A percentile compares a stretch with the other conserved stretches of the same genome.
Conservation (phyloP, 1,139 yeast species). For the Yamadazyma friedrichii region DNA sequence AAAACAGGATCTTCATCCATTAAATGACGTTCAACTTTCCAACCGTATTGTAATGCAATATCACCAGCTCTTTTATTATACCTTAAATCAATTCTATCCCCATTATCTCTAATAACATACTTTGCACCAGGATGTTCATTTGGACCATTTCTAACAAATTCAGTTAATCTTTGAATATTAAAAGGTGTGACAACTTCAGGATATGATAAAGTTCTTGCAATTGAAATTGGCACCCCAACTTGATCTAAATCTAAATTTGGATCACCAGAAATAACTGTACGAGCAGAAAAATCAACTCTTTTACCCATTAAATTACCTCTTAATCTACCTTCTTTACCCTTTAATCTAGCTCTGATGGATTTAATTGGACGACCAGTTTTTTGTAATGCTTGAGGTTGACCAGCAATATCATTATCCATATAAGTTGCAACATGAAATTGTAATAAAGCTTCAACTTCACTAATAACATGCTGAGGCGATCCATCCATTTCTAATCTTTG, state of each 20-base stretch:
- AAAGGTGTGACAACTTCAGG: slow-evolving; percentile 98
- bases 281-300: slow-evolving; percentile 98
- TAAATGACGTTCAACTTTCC: slow-evolving; percentile 98
- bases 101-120: slow-evolving; percentile 95
- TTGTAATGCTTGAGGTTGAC: slow-evolving; percentile 98
- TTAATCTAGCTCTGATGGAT: slow-evolving; percentile 95
- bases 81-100: slow-evolving; percentile 96
- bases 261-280: slow-evolving; percentile 99
- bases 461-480: slow-evolving; percentile 96
- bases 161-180: slow-evolving; percentile 89
- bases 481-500: slow-evolving; percentile 97
- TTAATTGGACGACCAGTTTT: slow-evolving; percentile 98
- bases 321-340: slow-evolving; percentile 98
- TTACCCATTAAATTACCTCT: slow-evolving; percentile 99
- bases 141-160: slow-evolving; percentile 94
- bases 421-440: slow-evolving; percentile 99
- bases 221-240: slow-evolving; percentile 97
- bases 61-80: slow-evolving; percentile 98
- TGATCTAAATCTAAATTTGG: slow-evolving; percentile 97
- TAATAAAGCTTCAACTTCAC: slow-evolving; percentile 91
- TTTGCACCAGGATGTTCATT: slow-evolving; percentile 99
- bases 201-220: slow-evolving; percentile 91
- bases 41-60: slow-evolving; percentile 94
- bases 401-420: slow-evolving; percentile 99
- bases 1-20: slow-evolving; percentile 97